These are phyloP conservation scores for Fraxinus greggii DNA, from an alignment of 305 asterid species.

Conservation along the genomic window DNA sequence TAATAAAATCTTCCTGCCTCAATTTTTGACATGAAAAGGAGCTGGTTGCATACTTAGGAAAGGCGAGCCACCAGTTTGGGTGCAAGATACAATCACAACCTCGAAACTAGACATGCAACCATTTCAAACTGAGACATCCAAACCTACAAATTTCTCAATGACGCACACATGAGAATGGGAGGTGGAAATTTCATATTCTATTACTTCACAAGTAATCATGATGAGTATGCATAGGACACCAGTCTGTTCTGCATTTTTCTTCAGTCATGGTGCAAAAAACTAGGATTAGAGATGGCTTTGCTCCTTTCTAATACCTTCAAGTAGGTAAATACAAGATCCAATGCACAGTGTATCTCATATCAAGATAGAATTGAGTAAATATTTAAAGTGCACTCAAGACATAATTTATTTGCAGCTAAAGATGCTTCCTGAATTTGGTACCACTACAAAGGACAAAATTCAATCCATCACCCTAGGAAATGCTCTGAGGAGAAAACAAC, in stretches of 20 bases:
- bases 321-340: not conserved
- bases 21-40: not conserved
- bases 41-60: not conserved
- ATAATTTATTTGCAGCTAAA: not conserved
- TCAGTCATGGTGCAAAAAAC: not conserved
- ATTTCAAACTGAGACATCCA: not conserved
- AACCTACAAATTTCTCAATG: not conserved
- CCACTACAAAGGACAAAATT: not conserved
- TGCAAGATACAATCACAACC: not conserved
- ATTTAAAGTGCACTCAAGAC: not conserved
- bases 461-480: not conserved
- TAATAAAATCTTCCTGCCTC: not conserved
- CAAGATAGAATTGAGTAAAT: not conserved
- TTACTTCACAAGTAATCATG: not conserved
- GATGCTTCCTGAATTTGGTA: not conserved
- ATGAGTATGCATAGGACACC: not conserved
- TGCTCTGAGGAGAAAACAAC: not conserved
- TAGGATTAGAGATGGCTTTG: not conserved
- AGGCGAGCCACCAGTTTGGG: not conserved
- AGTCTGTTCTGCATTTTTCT: not conserved
- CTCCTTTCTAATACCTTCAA: not conserved
- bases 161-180: not conserved
- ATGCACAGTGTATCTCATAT: not conserved
- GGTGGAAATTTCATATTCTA: not conserved
- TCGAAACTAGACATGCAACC: not conserved